Conservation (phyloP, 768 basidiomycete species). For the Kwoniella europaea region DNA sequence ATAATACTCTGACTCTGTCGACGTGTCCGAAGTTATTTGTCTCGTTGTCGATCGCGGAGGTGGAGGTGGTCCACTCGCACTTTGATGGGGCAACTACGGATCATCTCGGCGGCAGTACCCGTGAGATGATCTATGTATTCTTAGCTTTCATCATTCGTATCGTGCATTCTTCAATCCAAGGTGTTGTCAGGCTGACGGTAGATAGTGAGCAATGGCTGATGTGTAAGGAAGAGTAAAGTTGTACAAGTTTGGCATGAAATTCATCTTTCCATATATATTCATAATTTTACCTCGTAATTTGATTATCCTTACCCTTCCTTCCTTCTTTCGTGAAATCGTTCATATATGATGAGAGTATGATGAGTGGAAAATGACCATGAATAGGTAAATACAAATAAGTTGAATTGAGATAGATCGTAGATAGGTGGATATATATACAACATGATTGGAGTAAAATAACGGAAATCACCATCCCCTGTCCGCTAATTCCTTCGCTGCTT, state of each 20-base stretch:
- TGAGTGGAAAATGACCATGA: background rate
- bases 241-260: background rate
- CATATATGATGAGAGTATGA: background rate
- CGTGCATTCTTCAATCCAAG: background rate
- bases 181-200: too few relatives aligned
- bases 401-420: background rate
- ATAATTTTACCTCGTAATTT: background rate
- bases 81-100: too few relatives aligned
- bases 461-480: constrained; percentile 13
- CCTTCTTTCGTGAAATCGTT: background rate
- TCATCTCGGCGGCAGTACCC: background rate
- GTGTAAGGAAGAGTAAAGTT: background rate
- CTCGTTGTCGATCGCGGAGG: constrained; percentile 5
- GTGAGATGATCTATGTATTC: background rate
- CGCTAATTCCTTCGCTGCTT: constrained; percentile 9
- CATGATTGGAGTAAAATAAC: background rate
- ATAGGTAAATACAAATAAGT: background rate
- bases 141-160: background rate
- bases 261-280: background rate
- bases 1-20: background rate
- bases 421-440: background rate
- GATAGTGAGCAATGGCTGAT: too few relatives aligned
- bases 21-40: constrained; percentile 6
- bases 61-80: constrained; percentile 27
- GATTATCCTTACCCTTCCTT: background rate